A percentile compares a stretch with the other conserved stretches of the same genome.
Evolutionary conservation across 768 basidiomycete genomes (phyloP).

Genomic region (Phaeolepiota aurea): DNA sequence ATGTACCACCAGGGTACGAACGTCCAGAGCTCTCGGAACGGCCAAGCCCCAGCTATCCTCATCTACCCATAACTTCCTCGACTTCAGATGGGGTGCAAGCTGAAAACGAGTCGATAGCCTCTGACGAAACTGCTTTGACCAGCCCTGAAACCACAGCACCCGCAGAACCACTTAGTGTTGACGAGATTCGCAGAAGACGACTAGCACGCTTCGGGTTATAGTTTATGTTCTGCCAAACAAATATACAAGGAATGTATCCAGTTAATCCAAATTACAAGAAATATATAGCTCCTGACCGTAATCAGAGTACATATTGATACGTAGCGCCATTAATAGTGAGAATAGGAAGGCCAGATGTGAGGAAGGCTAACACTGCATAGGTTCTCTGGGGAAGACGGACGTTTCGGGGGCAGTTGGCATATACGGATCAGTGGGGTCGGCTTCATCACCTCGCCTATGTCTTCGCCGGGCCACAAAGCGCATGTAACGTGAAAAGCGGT

Average conservation of each 20-base stretch:
- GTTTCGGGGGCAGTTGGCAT: slow-evolving; percentile 22
- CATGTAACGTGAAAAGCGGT: slow-evolving; percentile 51
- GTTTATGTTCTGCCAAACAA: slow-evolving; percentile 2
- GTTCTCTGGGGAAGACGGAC: slow-evolving; percentile 11
- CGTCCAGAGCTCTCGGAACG: slow-evolving; percentile 18
- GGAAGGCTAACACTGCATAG: too few relatives aligned
- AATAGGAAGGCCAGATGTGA: too few relatives aligned
- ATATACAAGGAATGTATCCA: too few relatives aligned
- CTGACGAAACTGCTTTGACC: slow-evolving; percentile 21
- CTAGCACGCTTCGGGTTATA: slow-evolving; percentile 47
- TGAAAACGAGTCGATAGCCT: slow-evolving; percentile 27
- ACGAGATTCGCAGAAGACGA: slow-evolving; percentile 59
- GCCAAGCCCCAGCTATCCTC: slow-evolving; percentile 4
- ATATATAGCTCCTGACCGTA: too few relatives aligned
- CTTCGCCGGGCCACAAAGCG: slow-evolving; percentile 38
- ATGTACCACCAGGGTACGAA: slow-evolving; percentile 44
- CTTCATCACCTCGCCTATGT: slow-evolving; percentile 17
- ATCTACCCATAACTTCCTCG: slow-evolving; percentile 1
- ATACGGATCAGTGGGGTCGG: slow-evolving; percentile 22
- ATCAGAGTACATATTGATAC: too few relatives aligned
- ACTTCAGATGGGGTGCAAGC: slow-evolving; percentile 8
- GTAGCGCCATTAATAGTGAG: too few relatives aligned
- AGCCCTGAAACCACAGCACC: slow-evolving; percentile 13
- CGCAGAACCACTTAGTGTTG: slow-evolving; percentile 38
- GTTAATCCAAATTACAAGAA: too few relatives aligned